Evolutionary conservation across 1,284 basidiomycete genomes (phyloP), one percentile per base, ranked within the genome.

Genomic region (Bjerkandera adusta): DNA sequence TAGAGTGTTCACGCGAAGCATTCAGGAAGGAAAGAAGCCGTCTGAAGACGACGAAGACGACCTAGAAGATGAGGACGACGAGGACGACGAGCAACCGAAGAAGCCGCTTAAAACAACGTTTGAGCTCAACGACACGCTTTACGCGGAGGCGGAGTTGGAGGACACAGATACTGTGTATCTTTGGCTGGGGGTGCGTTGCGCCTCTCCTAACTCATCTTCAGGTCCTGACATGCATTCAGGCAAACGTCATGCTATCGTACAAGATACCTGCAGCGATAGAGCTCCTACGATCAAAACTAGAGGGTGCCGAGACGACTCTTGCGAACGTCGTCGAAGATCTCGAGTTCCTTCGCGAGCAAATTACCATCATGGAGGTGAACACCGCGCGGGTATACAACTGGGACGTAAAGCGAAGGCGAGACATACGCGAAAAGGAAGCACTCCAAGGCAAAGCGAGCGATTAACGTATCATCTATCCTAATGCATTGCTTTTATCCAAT

Each of bases 311-410:
- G 61, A 72, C 72, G 27, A 84, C 75, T 50, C 70, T 96, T 34
- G 62, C 72, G 25, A 82, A 85, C 58, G 84, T 88, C 0, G 75
- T 87, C 43, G 91, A 94, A 60, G 97, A 99, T 64, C 74, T 97
- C 24, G 94, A 94, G 61, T 99, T 93, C 65, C 69, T 99, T 51
- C 76, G 94, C 45, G 96, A 99, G 63, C 96, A 99, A 67, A 80
- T 96, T 44, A 99, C 96, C 3, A 83, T 97, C 12, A 97, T 97
- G 89, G 95, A 99, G 65, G 96, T 99, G 51, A 98, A 98, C 65
- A 96, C 92, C 21, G 96, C 96, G 6, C 76, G 96, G 29, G 88
- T 97, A 45, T 97, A 97, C 67, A 99, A 99, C 62, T 95, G 89
- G 88, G 93, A 96, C 63, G 92, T 96, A 36, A 92, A 91, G 63